Evolutionary conservation across 225 moss, liverwort and hornwort genomes (phyloP).

Genomic region (Polytrichum commune): DNA sequence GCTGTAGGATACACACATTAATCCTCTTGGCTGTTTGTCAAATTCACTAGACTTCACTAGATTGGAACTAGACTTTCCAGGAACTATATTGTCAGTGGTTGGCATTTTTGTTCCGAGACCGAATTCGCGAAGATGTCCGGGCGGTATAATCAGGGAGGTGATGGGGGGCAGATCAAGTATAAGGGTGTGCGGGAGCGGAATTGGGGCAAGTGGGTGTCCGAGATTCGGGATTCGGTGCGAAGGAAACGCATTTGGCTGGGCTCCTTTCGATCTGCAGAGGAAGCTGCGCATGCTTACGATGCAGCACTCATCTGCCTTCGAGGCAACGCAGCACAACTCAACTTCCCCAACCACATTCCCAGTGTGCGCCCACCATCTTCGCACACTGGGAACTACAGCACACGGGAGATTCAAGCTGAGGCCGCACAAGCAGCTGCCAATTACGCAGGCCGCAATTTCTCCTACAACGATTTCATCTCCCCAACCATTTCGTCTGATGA

Average conservation of each 20-base stretch:
- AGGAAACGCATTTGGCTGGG: slow-evolving; percentile 52
- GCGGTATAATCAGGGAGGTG: slow-evolving; percentile 3
- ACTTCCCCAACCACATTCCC: slow-evolving; percentile 38
- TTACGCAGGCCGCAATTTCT: slow-evolving; percentile 36
- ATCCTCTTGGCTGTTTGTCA: no score
- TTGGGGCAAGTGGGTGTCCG: slow-evolving; percentile 64
- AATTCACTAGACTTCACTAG: no score
- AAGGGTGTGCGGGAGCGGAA: slow-evolving; percentile 46
- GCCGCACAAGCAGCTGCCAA: slow-evolving; percentile 38
- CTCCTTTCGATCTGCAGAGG: slow-evolving; percentile 46
- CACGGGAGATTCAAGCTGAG: slow-evolving; percentile 45
- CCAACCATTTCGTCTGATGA: slow-evolving; percentile 32
- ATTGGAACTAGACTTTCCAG: no score
- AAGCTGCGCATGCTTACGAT: slow-evolving; percentile 58
- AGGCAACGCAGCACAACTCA: slow-evolving; percentile 28
- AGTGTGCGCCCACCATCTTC: slow-evolving; percentile 26
- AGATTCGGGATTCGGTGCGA: slow-evolving; percentile 39
- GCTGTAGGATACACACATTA: no score
- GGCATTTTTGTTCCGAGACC: not conserved
- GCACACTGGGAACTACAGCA: slow-evolving; percentile 29
- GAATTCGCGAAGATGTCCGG: slow-evolving; percentile 26
- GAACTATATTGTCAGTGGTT: no score
- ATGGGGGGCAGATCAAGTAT: slow-evolving; percentile 26
- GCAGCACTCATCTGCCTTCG: slow-evolving; percentile 45
- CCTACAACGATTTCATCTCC: slow-evolving; percentile 39